phyloP scores from a whole-genome alignment of 495 filamentous ascomycete genomes.

The Thermothielavioides terrestris region DNA sequence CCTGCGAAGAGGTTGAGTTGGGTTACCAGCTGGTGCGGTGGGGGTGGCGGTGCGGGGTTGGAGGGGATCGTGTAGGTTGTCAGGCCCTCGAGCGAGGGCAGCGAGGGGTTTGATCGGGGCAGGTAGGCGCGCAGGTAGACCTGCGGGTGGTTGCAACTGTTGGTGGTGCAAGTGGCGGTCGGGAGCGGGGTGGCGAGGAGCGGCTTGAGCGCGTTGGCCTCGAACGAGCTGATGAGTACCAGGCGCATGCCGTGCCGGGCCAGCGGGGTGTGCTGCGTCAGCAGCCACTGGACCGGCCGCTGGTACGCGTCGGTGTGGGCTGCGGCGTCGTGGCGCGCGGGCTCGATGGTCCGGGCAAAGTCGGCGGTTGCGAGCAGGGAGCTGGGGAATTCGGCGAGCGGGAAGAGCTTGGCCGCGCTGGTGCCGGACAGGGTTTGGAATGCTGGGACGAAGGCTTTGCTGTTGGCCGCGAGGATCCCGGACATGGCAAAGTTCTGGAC shows the following conservation, averaged over 20 bases:
- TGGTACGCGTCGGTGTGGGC: slow-evolving; percentile 43
- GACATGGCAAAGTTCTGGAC: slow-evolving; percentile 25
- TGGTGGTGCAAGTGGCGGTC: too few relatives aligned
- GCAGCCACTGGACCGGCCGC: slow-evolving; percentile 52
- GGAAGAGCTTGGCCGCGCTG: slow-evolving; percentile 20
- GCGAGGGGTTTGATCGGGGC: slow-evolving; percentile 40
- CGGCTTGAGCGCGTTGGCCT: slow-evolving; percentile 48
- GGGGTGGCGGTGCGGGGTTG: not conserved
- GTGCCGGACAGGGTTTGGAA: slow-evolving; percentile 36
- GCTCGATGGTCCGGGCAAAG: slow-evolving; percentile 44
- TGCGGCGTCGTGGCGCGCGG: not conserved
- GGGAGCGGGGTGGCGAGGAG: slow-evolving; percentile 21
- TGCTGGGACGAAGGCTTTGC: slow-evolving; percentile 37
- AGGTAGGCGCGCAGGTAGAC: slow-evolving; percentile 51
- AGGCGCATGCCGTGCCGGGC: slow-evolving; percentile 20
- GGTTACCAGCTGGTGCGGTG: slow-evolving; percentile 21
- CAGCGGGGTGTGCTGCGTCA: slow-evolving; percentile 23
- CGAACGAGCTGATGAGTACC: slow-evolving; percentile 54
- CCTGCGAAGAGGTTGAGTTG: slow-evolving; percentile 62
- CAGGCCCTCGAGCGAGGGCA: slow-evolving; percentile 42
- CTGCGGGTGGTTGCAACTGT: too few relatives aligned
- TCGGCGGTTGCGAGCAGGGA: slow-evolving; percentile 47
- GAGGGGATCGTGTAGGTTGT: slow-evolving; percentile 31
- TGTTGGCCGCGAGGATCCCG: slow-evolving; percentile 6
- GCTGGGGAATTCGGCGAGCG: slow-evolving; percentile 26